These are phyloP conservation scores for Purpureocillium takamizusanense DNA, from an alignment of 2,329 filamentous ascomycete species.

Conservation along the genomic window DNA sequence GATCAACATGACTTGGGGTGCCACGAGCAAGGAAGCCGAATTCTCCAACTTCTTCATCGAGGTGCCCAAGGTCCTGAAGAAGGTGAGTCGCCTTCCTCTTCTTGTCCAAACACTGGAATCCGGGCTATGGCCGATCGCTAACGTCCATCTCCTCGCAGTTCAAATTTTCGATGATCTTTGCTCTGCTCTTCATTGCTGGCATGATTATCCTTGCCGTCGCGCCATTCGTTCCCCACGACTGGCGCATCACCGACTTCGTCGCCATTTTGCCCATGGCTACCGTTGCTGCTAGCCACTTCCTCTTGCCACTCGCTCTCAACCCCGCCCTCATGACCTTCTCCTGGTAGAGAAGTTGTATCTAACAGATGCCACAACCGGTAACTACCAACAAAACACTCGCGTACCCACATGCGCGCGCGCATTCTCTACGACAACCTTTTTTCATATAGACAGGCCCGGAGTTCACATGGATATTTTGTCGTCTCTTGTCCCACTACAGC, in stretches of 20 bases:
- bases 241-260: conserved; percentile 62
- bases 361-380: too few relatives aligned
- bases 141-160: conserved; percentile 40
- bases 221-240: conserved; percentile 55
- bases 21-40: conserved; percentile 74
- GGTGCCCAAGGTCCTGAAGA: conserved; percentile 67
- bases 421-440: neutral
- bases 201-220: conserved; percentile 59
- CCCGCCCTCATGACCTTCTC: conserved; percentile 75
- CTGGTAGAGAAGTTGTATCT: conserved; percentile 39
- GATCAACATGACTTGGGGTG: conserved; percentile 79
- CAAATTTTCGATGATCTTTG: conserved; percentile 62
- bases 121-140: neutral
- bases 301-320: conserved; percentile 66
- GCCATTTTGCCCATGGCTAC: conserved; percentile 70
- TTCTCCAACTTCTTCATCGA: conserved; percentile 81
- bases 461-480: conserved; percentile 1
- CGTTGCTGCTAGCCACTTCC: conserved; percentile 58
- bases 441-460: conserved; percentile 4
- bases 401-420: too few relatives aligned
- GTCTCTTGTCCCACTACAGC: neutral
- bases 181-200: conserved; percentile 44
- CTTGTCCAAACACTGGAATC: neutral
- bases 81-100: conserved; percentile 43
- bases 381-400: too few relatives aligned